A percentile compares a stretch with the other conserved stretches of the same genome.
These are phyloP conservation scores for Rhodotorula sp. DNA, from an alignment of 1,284 basidiomycete genomes.

Conservation along the genomic window DNA sequence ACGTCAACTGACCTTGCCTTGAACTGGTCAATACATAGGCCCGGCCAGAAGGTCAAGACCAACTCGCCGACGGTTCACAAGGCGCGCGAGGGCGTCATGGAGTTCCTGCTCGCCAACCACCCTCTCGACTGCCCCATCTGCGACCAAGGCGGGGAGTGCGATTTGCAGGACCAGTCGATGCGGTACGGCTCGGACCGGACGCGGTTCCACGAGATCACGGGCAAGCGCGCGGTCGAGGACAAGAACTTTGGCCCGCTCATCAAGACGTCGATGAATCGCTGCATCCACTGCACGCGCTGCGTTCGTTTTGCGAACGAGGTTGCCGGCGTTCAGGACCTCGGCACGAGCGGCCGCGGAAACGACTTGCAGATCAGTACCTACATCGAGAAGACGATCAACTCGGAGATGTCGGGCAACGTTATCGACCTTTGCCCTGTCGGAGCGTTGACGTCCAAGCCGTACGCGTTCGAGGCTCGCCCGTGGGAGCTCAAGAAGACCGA, in stretches of 20 bases:
- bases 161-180: conserved; percentile 99
- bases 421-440: conserved; percentile 97
- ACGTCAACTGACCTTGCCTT: too few relatives aligned
- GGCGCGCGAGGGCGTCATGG: conserved; percentile 97
- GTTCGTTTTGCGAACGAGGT: conserved; percentile 99
- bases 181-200: conserved; percentile 96
- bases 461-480: conserved; percentile 92
- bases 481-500: conserved; percentile 99
- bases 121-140: conserved; percentile 98
- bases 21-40: conserved; percentile 46
- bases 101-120: conserved; percentile 95
- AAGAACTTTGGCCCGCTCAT: conserved; percentile 97
- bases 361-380: conserved; percentile 99
- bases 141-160: conserved; percentile 84
- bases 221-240: conserved; percentile 97
- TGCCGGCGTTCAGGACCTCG: conserved; percentile 95
- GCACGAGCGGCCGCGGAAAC: conserved; percentile 95
- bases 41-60: conserved; percentile 92
- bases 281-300: conserved; percentile 99
- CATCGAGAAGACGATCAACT: conserved; percentile 95
- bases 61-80: conserved; percentile 93
- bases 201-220: conserved; percentile 95
- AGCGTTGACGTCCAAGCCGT: conserved; percentile 95
- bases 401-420: conserved; percentile 95
- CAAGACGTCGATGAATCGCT: conserved; percentile 99